Conservation (phyloP, 2,329 filamentous ascomycete genomes). For the Knoxdaviesia proteae region DNA sequence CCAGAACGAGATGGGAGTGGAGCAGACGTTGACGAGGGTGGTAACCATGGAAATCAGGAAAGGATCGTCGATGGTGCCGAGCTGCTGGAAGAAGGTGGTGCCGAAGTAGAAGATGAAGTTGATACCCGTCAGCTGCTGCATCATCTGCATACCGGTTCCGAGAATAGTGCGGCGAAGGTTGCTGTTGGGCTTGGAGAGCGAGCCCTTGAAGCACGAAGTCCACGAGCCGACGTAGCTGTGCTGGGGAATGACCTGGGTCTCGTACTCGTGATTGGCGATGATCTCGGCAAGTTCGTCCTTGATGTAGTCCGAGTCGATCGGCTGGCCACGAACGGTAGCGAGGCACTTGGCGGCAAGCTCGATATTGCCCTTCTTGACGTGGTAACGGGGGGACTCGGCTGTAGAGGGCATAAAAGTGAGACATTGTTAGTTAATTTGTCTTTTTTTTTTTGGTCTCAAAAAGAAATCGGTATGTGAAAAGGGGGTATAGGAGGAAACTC, state of each 20-base stretch:
- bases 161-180: constrained; percentile 53
- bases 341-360: constrained; percentile 42
- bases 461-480: background rate
- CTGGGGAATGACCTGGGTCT: constrained; percentile 46
- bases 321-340: constrained; percentile 52
- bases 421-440: too few relatives aligned
- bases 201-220: constrained; percentile 46
- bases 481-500: background rate
- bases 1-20: constrained; percentile 74
- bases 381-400: constrained; percentile 67
- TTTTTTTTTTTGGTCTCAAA: background rate
- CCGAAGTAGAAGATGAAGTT: constrained; percentile 89
- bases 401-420: background rate
- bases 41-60: constrained; percentile 76
- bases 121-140: constrained; percentile 55
- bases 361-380: constrained; percentile 55
- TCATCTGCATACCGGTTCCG: constrained; percentile 41
- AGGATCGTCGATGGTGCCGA: constrained; percentile 52
- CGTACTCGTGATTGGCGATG: constrained; percentile 74
- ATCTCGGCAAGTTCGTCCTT: constrained; percentile 67
- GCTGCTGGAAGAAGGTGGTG: constrained; percentile 63
- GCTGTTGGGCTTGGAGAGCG: constrained; percentile 38
- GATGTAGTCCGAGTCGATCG: constrained; percentile 51
- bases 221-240: constrained; percentile 47
- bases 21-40: constrained; percentile 71